phyloP scores from a whole-genome alignment of 495 filamentous ascomycete species.

The Cairneyella variabilis region DNA sequence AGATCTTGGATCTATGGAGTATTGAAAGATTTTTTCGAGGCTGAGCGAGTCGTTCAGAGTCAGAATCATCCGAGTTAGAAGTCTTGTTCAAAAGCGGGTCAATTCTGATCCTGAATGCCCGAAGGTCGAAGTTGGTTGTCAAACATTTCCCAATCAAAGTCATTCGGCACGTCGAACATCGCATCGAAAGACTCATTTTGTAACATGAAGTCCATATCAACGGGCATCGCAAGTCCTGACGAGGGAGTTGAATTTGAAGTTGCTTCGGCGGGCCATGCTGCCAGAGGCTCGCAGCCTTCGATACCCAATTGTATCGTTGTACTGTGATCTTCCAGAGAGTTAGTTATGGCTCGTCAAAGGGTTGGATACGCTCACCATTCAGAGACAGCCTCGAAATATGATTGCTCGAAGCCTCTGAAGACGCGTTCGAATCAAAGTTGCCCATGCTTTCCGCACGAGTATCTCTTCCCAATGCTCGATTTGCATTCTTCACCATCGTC shows the following conservation, averaged over 20 bases:
- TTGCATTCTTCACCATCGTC: constrained; percentile 34
- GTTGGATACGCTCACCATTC: too few species aligned
- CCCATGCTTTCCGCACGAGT: background rate
- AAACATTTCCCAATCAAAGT: constrained; percentile 38
- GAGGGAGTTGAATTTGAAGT: constrained; percentile 1
- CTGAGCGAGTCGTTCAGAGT: too few species aligned
- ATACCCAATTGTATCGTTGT: background rate
- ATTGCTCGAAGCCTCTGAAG: constrained; percentile 17
- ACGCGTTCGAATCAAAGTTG: background rate
- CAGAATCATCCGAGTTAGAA: too few species aligned
- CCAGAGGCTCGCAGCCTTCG: background rate
- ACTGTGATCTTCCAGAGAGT: background rate
- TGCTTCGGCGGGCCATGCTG: background rate
- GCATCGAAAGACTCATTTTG: constrained; percentile 26
- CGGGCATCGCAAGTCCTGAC: constrained; percentile 10
- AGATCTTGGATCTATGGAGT: too few species aligned
- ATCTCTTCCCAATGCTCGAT: background rate
- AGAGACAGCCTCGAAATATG: constrained; percentile 24
- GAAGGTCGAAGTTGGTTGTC: constrained; percentile 28
- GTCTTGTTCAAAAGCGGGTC: background rate
- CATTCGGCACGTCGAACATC: constrained; percentile 26
- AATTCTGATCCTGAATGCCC: background rate
- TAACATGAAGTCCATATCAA: constrained; percentile 24
- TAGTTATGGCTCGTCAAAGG: background rate
- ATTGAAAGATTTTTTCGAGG: too few species aligned